A percentile compares a stretch with the other conserved stretches of the same genome.
Evolutionary conservation across 352 stramenopile genomes (phyloP).

Genomic region (Saprolegnia diclina): DNA sequence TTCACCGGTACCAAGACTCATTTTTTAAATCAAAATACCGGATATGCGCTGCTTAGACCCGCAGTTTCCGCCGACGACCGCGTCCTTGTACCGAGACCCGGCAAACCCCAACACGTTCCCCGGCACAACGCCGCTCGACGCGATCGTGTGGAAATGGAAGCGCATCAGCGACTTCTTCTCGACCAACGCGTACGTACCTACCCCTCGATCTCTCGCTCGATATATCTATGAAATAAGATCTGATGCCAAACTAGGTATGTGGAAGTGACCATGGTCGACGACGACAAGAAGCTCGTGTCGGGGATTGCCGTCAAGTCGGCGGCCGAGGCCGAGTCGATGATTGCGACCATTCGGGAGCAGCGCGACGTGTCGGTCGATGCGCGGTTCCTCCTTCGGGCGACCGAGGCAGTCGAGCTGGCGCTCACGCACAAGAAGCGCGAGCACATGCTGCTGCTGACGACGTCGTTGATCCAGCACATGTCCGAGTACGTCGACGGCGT

Average conservation of each 20-base stretch:
- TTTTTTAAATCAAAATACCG: too few relatives aligned
- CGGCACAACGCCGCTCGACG: conserved; percentile 44
- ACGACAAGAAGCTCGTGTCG: conserved; percentile 74
- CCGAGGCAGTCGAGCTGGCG: conserved; percentile 55
- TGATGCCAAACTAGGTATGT: conserved; percentile 34
- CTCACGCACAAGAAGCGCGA: conserved; percentile 62
- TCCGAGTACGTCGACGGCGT: conserved; percentile 78
- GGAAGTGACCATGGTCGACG: conserved; percentile 79
- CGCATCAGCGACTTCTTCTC: conserved; percentile 81
- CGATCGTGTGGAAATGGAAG: conserved; percentile 82
- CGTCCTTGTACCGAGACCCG: conserved; percentile 59
- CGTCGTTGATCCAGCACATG: conserved; percentile 82
- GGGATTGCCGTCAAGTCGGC: conserved; percentile 78
- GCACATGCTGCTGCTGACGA: conserved; percentile 70
- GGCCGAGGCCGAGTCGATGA: conserved; percentile 67
- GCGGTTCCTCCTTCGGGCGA: conserved; percentile 59
- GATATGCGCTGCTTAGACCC: conserved; percentile 35
- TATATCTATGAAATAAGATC: background rate
- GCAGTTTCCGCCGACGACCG: conserved; percentile 63
- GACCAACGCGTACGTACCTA: conserved; percentile 54
- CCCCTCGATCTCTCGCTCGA: background rate
- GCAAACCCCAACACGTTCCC: conserved; percentile 12
- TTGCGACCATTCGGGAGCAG: conserved; percentile 50
- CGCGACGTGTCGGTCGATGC: conserved; percentile 41
- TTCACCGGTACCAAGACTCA: conserved; percentile 63